Conservation (phyloP, 768 basidiomycete genomes). For the Cubamyces lactineus region DNA sequence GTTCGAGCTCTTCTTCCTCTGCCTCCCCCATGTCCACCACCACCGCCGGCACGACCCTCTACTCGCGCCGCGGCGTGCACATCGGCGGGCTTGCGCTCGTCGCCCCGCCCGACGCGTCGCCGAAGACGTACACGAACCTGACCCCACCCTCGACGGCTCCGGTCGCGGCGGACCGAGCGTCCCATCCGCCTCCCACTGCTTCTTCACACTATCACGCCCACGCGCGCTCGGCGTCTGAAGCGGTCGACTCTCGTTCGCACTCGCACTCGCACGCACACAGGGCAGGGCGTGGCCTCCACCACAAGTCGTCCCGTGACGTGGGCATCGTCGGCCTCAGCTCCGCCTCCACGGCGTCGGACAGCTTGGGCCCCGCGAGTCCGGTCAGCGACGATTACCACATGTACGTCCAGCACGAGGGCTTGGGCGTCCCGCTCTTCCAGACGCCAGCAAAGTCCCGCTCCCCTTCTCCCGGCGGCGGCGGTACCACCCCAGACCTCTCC, state of each 20-base stretch:
- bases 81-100: conserved; percentile 62
- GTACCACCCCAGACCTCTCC: conserved; percentile 24
- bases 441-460: conserved; percentile 37
- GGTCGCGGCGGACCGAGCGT: conserved; percentile 12
- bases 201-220: conserved; percentile 35
- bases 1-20: background rate
- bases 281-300: conserved; percentile 39
- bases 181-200: conserved; percentile 11
- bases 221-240: conserved; percentile 55
- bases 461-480: conserved; percentile 31
- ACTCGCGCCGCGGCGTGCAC: conserved; percentile 32
- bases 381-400: conserved; percentile 15
- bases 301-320: conserved; percentile 52
- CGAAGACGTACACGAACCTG: conserved; percentile 53
- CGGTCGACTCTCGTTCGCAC: conserved; percentile 14
- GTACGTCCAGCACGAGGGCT: conserved; percentile 12
- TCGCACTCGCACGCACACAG: conserved; percentile 39
- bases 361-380: conserved; percentile 23
- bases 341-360: conserved; percentile 30
- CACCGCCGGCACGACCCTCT: conserved; percentile 20
- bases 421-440: conserved; percentile 41
- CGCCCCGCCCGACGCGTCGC: conserved; percentile 71
- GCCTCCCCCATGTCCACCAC: conserved; percentile 9
- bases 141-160: conserved; percentile 57
- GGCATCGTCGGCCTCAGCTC: conserved; percentile 53